phyloP scores from a whole-genome alignment of 768 basidiomycete species.

The Gyrodon lividus region DNA sequence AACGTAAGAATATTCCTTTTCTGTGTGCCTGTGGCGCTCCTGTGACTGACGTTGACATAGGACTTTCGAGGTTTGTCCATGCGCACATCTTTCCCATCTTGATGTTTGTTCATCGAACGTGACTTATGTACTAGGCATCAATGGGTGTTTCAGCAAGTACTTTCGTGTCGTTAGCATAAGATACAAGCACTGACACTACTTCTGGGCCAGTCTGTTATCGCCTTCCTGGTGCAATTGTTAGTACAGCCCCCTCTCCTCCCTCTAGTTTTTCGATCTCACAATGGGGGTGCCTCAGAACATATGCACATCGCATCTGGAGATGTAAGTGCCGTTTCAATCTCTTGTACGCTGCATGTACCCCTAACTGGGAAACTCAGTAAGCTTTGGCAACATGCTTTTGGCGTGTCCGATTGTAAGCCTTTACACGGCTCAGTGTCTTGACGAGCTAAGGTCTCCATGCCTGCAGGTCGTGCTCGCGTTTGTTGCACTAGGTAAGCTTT shows the following conservation, averaged over 20 bases:
- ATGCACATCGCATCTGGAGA: slow-evolving; percentile 39
- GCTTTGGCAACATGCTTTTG: slow-evolving; percentile 29
- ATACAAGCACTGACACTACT: neutral
- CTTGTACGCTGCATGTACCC: neutral
- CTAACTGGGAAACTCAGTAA: slow-evolving; percentile 25
- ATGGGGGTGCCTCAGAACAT: slow-evolving; percentile 24
- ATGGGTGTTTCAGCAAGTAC: slow-evolving; percentile 34
- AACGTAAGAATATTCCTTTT: slow-evolving; percentile 13
- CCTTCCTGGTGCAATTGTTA: slow-evolving; percentile 37
- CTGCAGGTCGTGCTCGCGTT: slow-evolving; percentile 27
- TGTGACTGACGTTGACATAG: slow-evolving; percentile 10
- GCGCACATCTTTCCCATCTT: neutral
- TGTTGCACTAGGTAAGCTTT: slow-evolving; percentile 25
- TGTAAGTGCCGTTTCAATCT: slow-evolving; percentile 19
- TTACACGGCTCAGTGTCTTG: neutral
- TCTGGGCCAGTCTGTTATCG: slow-evolving; percentile 29
- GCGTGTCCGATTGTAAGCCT: slow-evolving; percentile 33
- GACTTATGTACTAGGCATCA: slow-evolving; percentile 26
- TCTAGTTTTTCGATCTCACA: neutral
- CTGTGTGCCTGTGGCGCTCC: neutral
- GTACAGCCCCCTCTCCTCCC: slow-evolving; percentile 6
- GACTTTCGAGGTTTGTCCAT: slow-evolving; percentile 25
- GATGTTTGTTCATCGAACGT: neutral
- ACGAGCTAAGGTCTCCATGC: neutral
- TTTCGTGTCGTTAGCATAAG: neutral